Base-by-base conservation (phyloP, 352 stramenopile species). In the Phytophthora sp. region DNA sequence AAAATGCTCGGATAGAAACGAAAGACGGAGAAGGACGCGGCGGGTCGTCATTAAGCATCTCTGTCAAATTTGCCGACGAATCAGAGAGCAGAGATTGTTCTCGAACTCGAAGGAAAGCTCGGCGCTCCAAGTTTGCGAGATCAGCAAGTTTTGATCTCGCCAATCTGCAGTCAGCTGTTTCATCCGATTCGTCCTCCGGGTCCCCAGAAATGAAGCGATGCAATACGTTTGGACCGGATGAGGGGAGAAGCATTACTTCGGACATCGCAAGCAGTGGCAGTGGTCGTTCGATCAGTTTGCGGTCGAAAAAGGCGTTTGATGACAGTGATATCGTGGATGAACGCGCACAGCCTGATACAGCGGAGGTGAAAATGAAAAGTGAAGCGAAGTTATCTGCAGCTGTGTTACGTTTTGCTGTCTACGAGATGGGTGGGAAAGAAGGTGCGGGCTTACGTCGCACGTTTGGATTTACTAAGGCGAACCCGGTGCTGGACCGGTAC, bases 251-350 rank as follows among this genome's bases (percentile, higher is more conserved):
- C 4, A 45, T 41, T 53, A 31, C 44, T 56, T 54, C n/a, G 2
- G 57, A 66, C 41, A 23, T 49, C 42, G n/a, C 54, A 45, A 69
- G 39, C 31, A 72, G 53, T 35, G 57, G 53, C 12, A 68, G 55
- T 63, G 59, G 29, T 46, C 61, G 70, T 4, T 66, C 66, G 6
- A 73, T 57, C 16, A 86, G 77, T 44, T 57, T 73, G 20, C 60
- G 53, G 7, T 59, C 52, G 4, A 79, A 80, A 41, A 90, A 90
- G 36, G 87, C 78, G 11, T 93, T 93, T 69, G 85, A 93, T 63
- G 85, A 93, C 61, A 93, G 82, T 52, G 85, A 93, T 52, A 93
- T 93, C 42, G 82, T 93, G 23, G 82, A 91, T 60, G 69, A 69
- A 35, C 74, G 74, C 52, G 67, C 56, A 23, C 41, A 72, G 8